Evolutionary conservation across 257 asterid species (phyloP).

Genomic region (Catharanthus roseus): DNA sequence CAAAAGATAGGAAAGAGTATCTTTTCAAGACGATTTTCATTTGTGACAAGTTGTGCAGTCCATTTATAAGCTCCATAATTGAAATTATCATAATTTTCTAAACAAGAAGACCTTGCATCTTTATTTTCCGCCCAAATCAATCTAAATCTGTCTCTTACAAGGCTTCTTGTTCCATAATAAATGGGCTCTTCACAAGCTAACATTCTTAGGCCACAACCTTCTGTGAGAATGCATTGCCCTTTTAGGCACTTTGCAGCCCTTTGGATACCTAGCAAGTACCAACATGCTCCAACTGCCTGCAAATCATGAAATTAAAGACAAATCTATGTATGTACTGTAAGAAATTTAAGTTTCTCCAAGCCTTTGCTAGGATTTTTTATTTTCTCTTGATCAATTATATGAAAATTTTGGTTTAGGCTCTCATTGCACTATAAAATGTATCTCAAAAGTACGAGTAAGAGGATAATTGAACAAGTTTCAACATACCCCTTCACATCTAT

Average conservation of each 20-base stretch:
- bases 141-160: constrained; percentile 39
- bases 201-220: constrained; percentile 18
- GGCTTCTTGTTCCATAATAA: constrained; percentile 41
- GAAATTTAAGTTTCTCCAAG: not conserved
- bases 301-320: not conserved
- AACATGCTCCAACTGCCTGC: constrained; percentile 53
- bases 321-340: too few species aligned
- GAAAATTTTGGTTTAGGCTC: too few species aligned
- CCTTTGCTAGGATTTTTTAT: not conserved
- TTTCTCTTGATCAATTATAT: too few species aligned
- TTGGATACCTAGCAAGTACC: constrained; percentile 46
- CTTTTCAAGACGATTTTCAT: constrained; percentile 78
- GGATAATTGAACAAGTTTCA: too few species aligned
- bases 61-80: constrained; percentile 87
- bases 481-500: too few species aligned
- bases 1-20: constrained; percentile 85
- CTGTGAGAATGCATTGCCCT: constrained; percentile 21
- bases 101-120: constrained; percentile 50
- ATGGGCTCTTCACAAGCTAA: constrained; percentile 34
- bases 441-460: too few species aligned
- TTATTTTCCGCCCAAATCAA: constrained; percentile 59
- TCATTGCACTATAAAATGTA: too few species aligned
- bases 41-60: constrained; percentile 85
- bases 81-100: constrained; percentile 48
- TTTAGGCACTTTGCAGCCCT: constrained; percentile 38